These are phyloP conservation scores for Apium graveolens DNA, from an alignment of 129 eudicot species.

Conservation along the genomic window DNA sequence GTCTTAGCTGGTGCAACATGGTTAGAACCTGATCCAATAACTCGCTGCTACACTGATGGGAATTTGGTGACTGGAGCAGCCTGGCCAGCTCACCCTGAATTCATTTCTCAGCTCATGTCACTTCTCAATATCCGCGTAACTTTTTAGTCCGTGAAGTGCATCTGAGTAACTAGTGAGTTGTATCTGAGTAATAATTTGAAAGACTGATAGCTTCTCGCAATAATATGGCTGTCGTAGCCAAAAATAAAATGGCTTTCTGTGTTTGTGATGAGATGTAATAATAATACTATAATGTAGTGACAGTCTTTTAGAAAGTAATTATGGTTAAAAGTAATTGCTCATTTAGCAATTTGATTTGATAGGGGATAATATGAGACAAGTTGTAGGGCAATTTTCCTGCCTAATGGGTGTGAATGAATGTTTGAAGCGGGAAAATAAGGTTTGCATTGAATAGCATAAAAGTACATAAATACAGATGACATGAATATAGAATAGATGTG, in stretches of 20 bases:
- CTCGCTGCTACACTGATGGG: slow-evolving; percentile 87
- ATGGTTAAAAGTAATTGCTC: background rate
- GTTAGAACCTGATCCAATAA: slow-evolving; percentile 92
- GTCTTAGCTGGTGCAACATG: slow-evolving; percentile 72
- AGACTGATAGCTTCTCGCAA: background rate
- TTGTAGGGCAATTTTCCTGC: background rate
- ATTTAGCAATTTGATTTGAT: background rate
- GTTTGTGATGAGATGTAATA: background rate
- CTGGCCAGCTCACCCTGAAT: slow-evolving; percentile 99
- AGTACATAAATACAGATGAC: too few species aligned
- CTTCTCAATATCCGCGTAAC: slow-evolving; percentile 52
- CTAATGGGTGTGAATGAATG: too few species aligned
- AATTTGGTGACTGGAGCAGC: slow-evolving; percentile 97
- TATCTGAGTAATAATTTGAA: too few species aligned
- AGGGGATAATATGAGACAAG: background rate
- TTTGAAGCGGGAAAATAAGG: background rate
- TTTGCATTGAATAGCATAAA: background rate
- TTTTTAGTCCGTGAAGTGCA: too few species aligned
- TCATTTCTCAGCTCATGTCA: slow-evolving; percentile 70
- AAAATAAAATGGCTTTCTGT: background rate
- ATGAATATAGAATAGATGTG: too few species aligned
- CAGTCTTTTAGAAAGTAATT: background rate
- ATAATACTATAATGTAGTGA: background rate
- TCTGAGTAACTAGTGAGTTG: too few species aligned
- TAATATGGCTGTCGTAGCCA: background rate